Evolutionary conservation across 495 filamentous ascomycete species (phyloP).

Genomic region (Pyrenopolyporus hunteri): DNA sequence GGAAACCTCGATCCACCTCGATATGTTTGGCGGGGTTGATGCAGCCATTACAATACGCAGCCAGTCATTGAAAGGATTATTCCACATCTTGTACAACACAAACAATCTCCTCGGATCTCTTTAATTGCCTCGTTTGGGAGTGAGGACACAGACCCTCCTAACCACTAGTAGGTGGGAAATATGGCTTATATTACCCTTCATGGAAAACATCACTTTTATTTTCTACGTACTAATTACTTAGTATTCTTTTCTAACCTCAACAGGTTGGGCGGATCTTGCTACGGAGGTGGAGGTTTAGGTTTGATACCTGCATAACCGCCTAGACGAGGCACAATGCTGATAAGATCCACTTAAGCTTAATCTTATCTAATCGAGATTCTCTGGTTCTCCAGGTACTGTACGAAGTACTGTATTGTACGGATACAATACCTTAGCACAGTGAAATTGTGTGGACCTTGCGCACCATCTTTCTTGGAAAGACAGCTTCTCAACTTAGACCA

Average conservation of each 20-base stretch:
- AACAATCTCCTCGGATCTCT: too few species aligned
- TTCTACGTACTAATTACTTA: neutral
- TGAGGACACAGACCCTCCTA: too few species aligned
- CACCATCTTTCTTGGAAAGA: slow-evolving; percentile 3
- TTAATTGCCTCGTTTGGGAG: too few species aligned
- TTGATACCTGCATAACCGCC: too few species aligned
- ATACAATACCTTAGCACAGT: neutral
- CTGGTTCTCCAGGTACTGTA: too few species aligned
- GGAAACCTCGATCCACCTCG: neutral
- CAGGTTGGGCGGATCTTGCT: neutral
- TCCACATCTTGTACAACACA: neutral
- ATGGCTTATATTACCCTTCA: too few species aligned
- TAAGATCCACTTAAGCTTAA: slow-evolving; percentile 23
- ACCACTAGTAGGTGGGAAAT: too few species aligned
- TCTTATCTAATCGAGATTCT: slow-evolving; percentile 34
- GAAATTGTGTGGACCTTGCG: slow-evolving; percentile 8
- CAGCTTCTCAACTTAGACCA: neutral
- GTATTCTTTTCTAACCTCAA: neutral
- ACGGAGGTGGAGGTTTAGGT: neutral
- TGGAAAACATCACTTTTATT: neutral
- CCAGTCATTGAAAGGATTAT: neutral
- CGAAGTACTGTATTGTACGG: too few species aligned
- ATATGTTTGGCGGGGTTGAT: neutral
- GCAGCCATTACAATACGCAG: too few species aligned
- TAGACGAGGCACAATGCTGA: neutral